Evolutionary conservation across 2,329 filamentous ascomycete genomes (phyloP).

Genomic region (Pyrenophora tritici-repentis): DNA sequence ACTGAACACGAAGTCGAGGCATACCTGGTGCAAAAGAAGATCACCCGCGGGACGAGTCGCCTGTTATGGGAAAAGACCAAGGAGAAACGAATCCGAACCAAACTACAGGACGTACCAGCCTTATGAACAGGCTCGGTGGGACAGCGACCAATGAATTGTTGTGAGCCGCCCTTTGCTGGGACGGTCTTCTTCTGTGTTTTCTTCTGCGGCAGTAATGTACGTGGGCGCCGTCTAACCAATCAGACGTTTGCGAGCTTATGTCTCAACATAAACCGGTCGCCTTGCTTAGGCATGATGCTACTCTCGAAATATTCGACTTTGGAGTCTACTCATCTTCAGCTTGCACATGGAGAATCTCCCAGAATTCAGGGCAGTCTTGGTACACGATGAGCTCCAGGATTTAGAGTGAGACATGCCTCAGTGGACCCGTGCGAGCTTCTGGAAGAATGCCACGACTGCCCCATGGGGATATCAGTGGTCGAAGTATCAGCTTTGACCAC

Average conservation of each 20-base stretch:
- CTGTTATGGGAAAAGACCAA: conserved; percentile 1
- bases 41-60: conserved; percentile 22
- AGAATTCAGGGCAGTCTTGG: too few relatives aligned
- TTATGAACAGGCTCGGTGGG: conserved; percentile 1
- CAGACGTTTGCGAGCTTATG: too few relatives aligned
- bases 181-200: too few relatives aligned
- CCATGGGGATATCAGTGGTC: conserved; percentile 10
- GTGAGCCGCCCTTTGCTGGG: background rate
- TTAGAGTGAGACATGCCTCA: too few relatives aligned
- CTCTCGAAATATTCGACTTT: too few relatives aligned
- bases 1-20: background rate
- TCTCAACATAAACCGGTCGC: too few relatives aligned
- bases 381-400: too few relatives aligned
- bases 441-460: conserved; percentile 15
- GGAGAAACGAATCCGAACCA: background rate
- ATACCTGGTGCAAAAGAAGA: conserved; percentile 11
- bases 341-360: too few relatives aligned
- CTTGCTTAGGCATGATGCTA: too few relatives aligned
- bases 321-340: too few relatives aligned
- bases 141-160: background rate
- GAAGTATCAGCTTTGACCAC: conserved; percentile 8
- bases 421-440: conserved; percentile 6
- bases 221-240: too few relatives aligned
- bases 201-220: too few relatives aligned
- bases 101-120: conserved; percentile 4